Base-by-base conservation (phyloP, 805 yeast species). In the Yamadazyma akitaensis region DNA sequence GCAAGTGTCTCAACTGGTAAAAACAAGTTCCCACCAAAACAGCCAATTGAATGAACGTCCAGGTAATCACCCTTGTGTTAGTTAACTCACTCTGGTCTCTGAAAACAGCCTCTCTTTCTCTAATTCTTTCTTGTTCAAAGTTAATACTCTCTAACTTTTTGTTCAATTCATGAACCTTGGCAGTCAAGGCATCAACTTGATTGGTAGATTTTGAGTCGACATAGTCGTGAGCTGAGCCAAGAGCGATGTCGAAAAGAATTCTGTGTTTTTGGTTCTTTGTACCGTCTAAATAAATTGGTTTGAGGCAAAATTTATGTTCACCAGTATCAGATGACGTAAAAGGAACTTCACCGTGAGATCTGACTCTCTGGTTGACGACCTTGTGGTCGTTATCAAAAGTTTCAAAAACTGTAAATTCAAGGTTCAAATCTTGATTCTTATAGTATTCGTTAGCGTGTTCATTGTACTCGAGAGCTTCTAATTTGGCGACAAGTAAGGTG, bases 261-360 rank as follows among this genome's bases (percentile, higher is more conserved):
- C 94, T 79, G 56, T 88, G 84, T 49, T 67, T 68, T 50, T 74
- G 72, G 32, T 50, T 39, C 26, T 48, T 30, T 58, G 86, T 74
- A 82, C 90, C 85, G 44, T 86, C 88, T 82, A 82, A 35, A 81
- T 82, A 64, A 16, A 64, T 55, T 24, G 82, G 81, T 18, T 67
- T 68, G 55, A 90, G 70, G 68, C 97, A 90, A 57, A 91, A 76
- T 57, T 77, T 76, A 72, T 90, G 97, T 62, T 87, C 95, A 33
- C 97, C 97, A 10, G 84, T 72, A 44, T 86, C 96, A 39, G 81
- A 68, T 1, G 97, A 86, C 11, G 91, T 84, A 72, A 88, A 90
- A 26, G 90, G 76, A 64, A 88, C 86, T 51, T 83, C 84, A 13
- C 89, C 87, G 34, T 63, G 65, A 11, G 87, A 69, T 2, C 75